Base-by-base conservation (phyloP, 352 stramenopile genomes). In the Globisporangium okanoganense region DNA sequence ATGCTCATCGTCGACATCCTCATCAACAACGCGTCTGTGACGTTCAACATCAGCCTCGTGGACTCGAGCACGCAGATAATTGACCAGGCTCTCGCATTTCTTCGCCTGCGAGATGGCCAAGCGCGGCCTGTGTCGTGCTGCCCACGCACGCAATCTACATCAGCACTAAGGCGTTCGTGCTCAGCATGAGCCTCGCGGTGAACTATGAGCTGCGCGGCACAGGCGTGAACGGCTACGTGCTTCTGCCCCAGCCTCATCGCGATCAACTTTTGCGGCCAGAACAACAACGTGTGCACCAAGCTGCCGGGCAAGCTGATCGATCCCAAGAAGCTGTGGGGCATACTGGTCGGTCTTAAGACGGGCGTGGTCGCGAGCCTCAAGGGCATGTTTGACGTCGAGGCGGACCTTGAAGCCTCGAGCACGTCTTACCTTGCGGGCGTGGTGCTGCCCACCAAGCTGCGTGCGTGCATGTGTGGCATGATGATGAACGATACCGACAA, bases 181-280 rank as follows among this genome's bases (percentile, higher is more conserved):
- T 79, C 40, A 78, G 73, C 56, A 88, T 94, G 33, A 90, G 72
- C 36, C 70, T 88, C 41, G 78, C 71, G 41, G 69, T 93, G 38
- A 79, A 87, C 54, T 88, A 90, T 59, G 87, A 95, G 58, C 54
- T 92, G 49, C 75, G 82, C 27, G 57, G 66, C 40, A 79, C 72
- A 5, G 73, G 76, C 5, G 79, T 94, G 47, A n/a, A 79, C 73
- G 1, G 70, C 91, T 33, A 96, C 85, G 20, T 83, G 72, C 61
- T 82, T 91, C 50, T 76, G 72, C 47, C 75, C 80, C 0, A 85
- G 83, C 1, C 65, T 81, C 8, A 62, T 89, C 45, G 71, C 88
- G 35, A 88, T 82, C 4, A 88, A 93, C 50, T 82, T 93, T 53
- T 71, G 75, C 38, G 69, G 60, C 27, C 69, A 71, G 8, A 67